phyloP scores from a whole-genome alignment of 2,329 filamentous ascomycete species.

The Trichoderma arundinaceum region DNA sequence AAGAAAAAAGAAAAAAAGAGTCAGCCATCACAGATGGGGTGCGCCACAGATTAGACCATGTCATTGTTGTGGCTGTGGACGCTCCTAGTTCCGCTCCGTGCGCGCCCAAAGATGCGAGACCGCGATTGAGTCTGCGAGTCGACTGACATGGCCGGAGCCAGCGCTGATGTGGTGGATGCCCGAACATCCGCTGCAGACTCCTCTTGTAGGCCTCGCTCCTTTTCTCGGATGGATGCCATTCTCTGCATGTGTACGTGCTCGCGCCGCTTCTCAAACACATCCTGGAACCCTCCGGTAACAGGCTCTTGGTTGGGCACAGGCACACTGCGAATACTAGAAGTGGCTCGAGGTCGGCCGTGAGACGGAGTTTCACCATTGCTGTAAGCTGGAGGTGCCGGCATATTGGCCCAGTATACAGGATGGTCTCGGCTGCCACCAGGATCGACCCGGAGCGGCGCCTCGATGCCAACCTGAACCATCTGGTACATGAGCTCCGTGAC shows the following conservation, averaged over 20 bases:
- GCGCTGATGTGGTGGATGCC: conserved; percentile 40
- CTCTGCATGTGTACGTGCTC: conserved; percentile 45
- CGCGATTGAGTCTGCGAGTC: conserved; percentile 39
- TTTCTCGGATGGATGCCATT: conserved; percentile 48
- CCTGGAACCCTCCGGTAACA: conserved; percentile 50
- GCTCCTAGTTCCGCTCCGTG: conserved; percentile 41
- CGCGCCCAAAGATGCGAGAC: conserved; percentile 41
- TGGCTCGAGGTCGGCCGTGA: conserved; percentile 31
- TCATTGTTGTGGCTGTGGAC: conserved; percentile 36
- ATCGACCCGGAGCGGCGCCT: conserved; percentile 68
- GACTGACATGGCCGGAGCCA: conserved; percentile 36
- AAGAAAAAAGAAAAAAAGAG: background rate
- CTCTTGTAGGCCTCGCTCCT: conserved; percentile 41
- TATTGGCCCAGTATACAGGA: conserved; percentile 62
- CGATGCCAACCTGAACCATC: conserved; percentile 82
- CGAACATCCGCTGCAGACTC: conserved; percentile 39
- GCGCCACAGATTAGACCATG: conserved; percentile 36
- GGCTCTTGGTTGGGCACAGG: conserved; percentile 42
- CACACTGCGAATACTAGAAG: conserved; percentile 32
- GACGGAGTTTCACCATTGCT: conserved; percentile 35
- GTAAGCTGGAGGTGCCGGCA: conserved; percentile 46
- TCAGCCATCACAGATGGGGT: background rate
- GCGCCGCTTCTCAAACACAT: conserved; percentile 53
- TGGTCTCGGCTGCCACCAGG: conserved; percentile 72
- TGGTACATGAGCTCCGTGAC: conserved; percentile 88